A percentile compares a stretch with the other conserved stretches of the same genome.
phyloP scores from a whole-genome alignment of 2,329 filamentous ascomycete species.

The Tolypocladium pustulatum region DNA sequence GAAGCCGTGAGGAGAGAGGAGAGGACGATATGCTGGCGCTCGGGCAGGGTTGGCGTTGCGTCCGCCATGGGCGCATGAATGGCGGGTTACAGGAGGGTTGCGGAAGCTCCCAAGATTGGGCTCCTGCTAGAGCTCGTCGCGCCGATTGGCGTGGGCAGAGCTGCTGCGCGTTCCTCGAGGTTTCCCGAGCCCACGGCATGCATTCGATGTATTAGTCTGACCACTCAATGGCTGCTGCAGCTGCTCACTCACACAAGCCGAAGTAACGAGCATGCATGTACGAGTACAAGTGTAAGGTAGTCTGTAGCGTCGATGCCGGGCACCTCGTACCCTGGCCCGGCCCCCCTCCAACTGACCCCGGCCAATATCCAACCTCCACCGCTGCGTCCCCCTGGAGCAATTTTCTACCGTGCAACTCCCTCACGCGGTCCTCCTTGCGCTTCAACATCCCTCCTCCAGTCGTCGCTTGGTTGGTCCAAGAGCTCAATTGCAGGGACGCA shows the following conservation, averaged over 20 bases:
- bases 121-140: neutral
- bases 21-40: neutral
- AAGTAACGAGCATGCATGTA: neutral
- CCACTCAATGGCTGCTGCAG: neutral
- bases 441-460: neutral
- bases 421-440: neutral
- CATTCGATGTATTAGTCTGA: neutral
- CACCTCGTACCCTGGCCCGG: neutral
- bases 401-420: slow-evolving; percentile 1
- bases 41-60: neutral
- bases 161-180: neutral
- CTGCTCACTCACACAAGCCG: neutral
- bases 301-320: neutral
- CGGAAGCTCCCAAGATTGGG: neutral
- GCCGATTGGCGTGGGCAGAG: neutral
- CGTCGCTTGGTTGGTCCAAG: neutral
- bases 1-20: neutral
- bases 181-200: neutral
- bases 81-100: neutral
- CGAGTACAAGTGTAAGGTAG: neutral
- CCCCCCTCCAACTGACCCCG: neutral
- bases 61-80: neutral
- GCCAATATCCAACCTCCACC: slow-evolving; percentile 2
- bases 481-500: neutral
- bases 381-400: slow-evolving; percentile 2